Evolutionary conservation across 2,329 filamentous ascomycete species (phyloP), one percentile per base, ranked within the genome.

Genomic region (Pseudogymnoascus sp.): DNA sequence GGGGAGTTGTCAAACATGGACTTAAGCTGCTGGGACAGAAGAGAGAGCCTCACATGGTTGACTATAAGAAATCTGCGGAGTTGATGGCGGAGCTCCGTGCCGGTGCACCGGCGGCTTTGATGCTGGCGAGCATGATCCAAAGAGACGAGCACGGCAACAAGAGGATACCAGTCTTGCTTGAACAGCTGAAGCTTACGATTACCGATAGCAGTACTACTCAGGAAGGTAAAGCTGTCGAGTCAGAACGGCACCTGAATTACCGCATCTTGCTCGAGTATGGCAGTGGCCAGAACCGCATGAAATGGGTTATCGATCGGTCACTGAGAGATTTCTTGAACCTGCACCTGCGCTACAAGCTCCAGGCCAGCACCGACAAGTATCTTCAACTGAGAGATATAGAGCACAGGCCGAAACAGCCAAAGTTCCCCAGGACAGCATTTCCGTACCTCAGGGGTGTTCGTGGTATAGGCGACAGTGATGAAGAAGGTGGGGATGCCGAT

Each of bases 71-170:
- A 74, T 97, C 93, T 8, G 92, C 95, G 1, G 95, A 99, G 74
- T 81, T 99, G 56, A 93, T 99, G 84, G 95, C 95, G 1, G 95
- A 99, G 75, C 80, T 99, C 38, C 85, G 95, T 59, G 96, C 95
- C 47, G 95, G 92, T 62, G 91, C 93, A 1, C 95, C 95, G 3
- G 95, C 95, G 24, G 95, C 93, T 19, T 80, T 99, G 64, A 96
- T 99, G 76, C 79, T 99, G 61, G 95, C 95, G 6, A 97, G 93
- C 72, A 97, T 97, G 90, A 95, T 97, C 70, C 95, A 97, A 76
- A 85, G 95, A 64, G 95, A 99, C 70, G 95, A 99, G 75, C 91
- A 97, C 70, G 92, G 93, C 59, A 95, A 96, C 76, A 95, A 91
- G 76, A 87, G 93, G 64, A 96, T 99, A 64, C 95, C 95, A 0